These are phyloP conservation scores for Cocos nucifera DNA, from an alignment of 176 grass and related monocot genomes.

Conservation along the genomic window DNA sequence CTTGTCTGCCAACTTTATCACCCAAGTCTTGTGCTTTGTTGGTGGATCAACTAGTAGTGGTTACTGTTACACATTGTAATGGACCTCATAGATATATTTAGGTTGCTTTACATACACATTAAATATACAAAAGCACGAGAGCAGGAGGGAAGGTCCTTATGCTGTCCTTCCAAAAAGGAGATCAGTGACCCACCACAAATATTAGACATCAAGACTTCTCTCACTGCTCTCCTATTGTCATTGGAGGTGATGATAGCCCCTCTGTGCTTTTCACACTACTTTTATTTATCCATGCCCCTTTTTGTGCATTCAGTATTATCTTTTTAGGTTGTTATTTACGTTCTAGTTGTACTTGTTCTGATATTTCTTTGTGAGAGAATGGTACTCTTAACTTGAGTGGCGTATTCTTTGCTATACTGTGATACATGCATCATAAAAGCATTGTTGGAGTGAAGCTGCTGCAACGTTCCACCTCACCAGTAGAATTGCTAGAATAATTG, in stretches of 20 bases:
- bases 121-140: too few species aligned
- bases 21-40: too few species aligned
- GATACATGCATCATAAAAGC: background rate
- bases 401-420: too few species aligned
- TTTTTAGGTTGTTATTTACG: slow-evolving; percentile 15
- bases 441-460: too few species aligned
- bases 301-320: background rate
- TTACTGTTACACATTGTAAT: too few species aligned
- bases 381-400: background rate
- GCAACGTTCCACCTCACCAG: too few species aligned
- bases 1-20: too few species aligned
- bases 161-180: background rate
- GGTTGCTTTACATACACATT: background rate
- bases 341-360: slow-evolving; percentile 6
- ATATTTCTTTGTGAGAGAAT: background rate
- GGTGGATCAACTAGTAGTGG: too few species aligned
- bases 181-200: slow-evolving; percentile 1
- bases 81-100: background rate
- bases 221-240: slow-evolving; percentile 6
- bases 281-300: background rate
- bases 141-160: background rate
- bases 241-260: slow-evolving; percentile 13
- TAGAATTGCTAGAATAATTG: too few species aligned
- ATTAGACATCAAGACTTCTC: slow-evolving; percentile 5
- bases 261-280: background rate